Evolutionary conservation across 2,329 filamentous ascomycete genomes (phyloP), one percentile per base, ranked within the genome.

Genomic region (Phialophora tarda): DNA sequence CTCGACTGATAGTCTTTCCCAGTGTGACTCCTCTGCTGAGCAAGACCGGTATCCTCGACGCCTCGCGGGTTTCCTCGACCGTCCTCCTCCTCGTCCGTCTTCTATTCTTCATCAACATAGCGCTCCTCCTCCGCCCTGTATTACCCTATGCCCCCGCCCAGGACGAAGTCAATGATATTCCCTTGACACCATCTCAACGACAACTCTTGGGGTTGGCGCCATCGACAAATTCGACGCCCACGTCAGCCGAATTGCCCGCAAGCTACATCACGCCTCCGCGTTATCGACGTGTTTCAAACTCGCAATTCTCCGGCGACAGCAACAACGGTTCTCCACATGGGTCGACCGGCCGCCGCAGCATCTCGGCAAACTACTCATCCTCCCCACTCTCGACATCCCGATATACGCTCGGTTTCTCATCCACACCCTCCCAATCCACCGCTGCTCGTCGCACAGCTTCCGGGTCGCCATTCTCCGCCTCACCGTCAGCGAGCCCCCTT

Each of bases 131-230:
- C 64, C 82, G 88, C 54, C 95, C 94, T 2, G 84, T 97, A 12
- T 59, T 73, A 30, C 71, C 71, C 3, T 72, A 70, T 53, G 79
- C 92, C 73, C 86, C 89, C 69, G 83, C 85, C 51, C 84, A 84
- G 72, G 95, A 98, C 77, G 86, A 93, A 69, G 85, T 97, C 69
- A 83, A 88, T 77, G 95, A 99, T 77, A 96, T 99, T 59, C 88
- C 94, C 68, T 85, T 99, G 71, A 97, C 94, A 0, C 89, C 91
- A n/a, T 88, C 89, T 12, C 95, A 98, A 81, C 90, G 94, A 68
- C 85, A 89, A 70, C 85, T 97, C 14, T 87, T 99, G 59, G 93
- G 93, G 56, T 86, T 99, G 3, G 86, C 89, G 47, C 89, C 92
- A 2, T 86, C 84, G 65, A 86, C 89, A 1, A 86, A 83, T 67